phyloP scores from a whole-genome alignment of 2,329 filamentous ascomycete genomes.

The Furcasterigmium furcatum region DNA sequence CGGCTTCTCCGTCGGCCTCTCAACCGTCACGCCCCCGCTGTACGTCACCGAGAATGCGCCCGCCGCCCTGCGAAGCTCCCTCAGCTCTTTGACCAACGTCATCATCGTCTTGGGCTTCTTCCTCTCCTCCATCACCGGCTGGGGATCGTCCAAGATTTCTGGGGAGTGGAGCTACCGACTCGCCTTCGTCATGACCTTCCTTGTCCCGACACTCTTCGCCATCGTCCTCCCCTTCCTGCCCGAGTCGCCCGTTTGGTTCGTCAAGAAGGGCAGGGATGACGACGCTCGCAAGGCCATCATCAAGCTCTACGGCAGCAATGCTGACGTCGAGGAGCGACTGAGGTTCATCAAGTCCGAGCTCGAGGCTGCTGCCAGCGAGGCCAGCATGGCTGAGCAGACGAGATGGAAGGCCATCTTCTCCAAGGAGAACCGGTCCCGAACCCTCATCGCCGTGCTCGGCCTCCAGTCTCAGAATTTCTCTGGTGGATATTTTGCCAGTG shows the following conservation, averaged over 20 bases:
- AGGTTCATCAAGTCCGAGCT: conserved; percentile 21
- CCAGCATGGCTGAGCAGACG: conserved; percentile 18
- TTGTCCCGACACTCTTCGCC: conserved; percentile 19
- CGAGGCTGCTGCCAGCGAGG: conserved; percentile 17
- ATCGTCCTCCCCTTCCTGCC: conserved; percentile 19
- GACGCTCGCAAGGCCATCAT: conserved; percentile 21
- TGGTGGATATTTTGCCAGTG: conserved; percentile 24
- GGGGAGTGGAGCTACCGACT: conserved; percentile 21
- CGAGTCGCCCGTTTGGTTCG: conserved; percentile 22
- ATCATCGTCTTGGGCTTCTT: conserved; percentile 24
- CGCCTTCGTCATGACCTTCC: conserved; percentile 22
- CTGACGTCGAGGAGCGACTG: conserved; percentile 18
- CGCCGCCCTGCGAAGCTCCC: conserved; percentile 18
- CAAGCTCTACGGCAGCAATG: conserved; percentile 16
- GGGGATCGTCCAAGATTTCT: conserved; percentile 19
- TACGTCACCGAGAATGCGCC: conserved; percentile 25
- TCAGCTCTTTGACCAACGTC: conserved; percentile 23
- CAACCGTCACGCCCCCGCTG: conserved; percentile 19
- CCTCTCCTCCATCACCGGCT: conserved; percentile 22
- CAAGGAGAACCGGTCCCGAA: conserved; percentile 20
- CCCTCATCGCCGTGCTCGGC: conserved; percentile 19
- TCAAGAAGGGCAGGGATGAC: conserved; percentile 21
- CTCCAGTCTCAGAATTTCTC: conserved; percentile 23
- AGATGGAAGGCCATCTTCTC: conserved; percentile 24
- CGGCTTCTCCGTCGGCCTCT: conserved; percentile 19